These are phyloP conservation scores for Strobilomyces dryophilus DNA, from an alignment of 768 basidiomycete genomes.

Conservation along the genomic window DNA sequence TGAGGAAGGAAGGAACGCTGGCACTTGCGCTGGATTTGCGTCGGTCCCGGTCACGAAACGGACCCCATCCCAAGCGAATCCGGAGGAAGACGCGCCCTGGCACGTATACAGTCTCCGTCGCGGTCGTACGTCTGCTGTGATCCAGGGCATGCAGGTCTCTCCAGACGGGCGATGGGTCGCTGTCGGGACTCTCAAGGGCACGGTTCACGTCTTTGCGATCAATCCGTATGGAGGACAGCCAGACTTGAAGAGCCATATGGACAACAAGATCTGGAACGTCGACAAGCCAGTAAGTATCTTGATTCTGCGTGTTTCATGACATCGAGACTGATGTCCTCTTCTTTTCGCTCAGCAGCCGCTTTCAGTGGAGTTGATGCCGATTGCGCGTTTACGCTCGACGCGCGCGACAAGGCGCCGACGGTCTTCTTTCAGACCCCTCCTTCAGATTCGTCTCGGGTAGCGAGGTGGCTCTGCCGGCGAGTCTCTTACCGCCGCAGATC, in stretches of 20 bases:
- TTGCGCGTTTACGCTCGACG: conserved; percentile 49
- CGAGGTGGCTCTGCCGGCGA: conserved; percentile 35
- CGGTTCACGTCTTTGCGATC: conserved; percentile 68
- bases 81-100: conserved; percentile 33
- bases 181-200: conserved; percentile 59
- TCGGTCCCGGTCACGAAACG: neutral
- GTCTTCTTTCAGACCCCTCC: conserved; percentile 40
- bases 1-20: conserved; percentile 2
- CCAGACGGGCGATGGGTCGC: conserved; percentile 66
- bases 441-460: conserved; percentile 48
- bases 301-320: neutral
- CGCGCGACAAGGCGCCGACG: conserved; percentile 26
- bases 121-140: conserved; percentile 65
- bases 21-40: conserved; percentile 1
- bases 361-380: conserved; percentile 50
- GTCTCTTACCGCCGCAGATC: conserved; percentile 33
- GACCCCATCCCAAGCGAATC: neutral
- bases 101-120: conserved; percentile 67
- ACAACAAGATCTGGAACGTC: conserved; percentile 53
- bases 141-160: conserved; percentile 44
- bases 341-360: conserved; percentile 41
- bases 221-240: conserved; percentile 74
- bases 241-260: conserved; percentile 58
- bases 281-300: conserved; percentile 39
- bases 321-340: neutral